Evolutionary conservation across 768 basidiomycete species (phyloP).

Genomic region (Naganishia vaughanmartiniae): DNA sequence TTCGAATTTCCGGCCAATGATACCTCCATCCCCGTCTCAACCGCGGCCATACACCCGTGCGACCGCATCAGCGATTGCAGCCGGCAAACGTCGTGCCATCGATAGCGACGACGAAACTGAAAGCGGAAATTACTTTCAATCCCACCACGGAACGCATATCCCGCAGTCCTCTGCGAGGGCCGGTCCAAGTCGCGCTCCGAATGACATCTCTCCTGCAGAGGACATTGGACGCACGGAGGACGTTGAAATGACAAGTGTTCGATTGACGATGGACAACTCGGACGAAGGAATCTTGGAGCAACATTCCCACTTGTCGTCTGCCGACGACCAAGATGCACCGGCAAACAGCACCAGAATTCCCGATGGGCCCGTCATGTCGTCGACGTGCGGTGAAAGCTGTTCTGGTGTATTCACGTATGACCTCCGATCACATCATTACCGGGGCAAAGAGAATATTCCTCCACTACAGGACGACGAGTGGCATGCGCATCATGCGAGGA

Average conservation of each 20-base stretch:
- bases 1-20: neutral
- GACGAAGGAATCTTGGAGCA: constrained; percentile 9
- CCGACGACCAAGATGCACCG: neutral
- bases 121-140: constrained; percentile 1
- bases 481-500: neutral
- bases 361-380: neutral
- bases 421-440: constrained; percentile 14
- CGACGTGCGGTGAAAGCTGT: neutral
- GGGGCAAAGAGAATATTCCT: constrained; percentile 18
- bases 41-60: constrained; percentile 16
- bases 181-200: neutral
- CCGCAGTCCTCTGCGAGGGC: neutral
- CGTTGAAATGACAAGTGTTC: constrained; percentile 1
- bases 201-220: neutral
- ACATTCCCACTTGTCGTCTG: neutral
- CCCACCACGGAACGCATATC: neutral
- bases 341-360: neutral
- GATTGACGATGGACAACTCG: constrained; percentile 11
- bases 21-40: constrained; percentile 6
- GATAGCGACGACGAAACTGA: constrained; percentile 19
- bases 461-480: neutral
- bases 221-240: neutral
- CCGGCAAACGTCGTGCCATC: constrained; percentile 7
- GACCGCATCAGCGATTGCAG: constrained; percentile 19
- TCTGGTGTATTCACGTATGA: constrained; percentile 2